A percentile compares a stretch with the other conserved stretches of the same genome.
Evolutionary conservation across 805 yeast species (phyloP).

Genomic region (Pichia ethanolica): DNA sequence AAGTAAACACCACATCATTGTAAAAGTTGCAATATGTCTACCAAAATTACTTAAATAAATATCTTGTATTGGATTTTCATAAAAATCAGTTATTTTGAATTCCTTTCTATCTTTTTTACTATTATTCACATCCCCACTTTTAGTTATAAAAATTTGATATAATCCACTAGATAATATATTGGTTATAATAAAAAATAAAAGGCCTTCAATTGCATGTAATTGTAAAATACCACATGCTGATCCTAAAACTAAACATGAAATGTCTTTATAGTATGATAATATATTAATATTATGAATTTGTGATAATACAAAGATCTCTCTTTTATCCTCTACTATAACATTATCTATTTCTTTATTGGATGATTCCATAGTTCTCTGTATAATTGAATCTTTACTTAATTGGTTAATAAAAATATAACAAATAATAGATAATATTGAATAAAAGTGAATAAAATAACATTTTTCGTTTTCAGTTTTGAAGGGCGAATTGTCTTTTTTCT

Average conservation of each 20-base stretch:
- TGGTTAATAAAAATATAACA: too few relatives aligned
- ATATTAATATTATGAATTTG: conserved; percentile 14
- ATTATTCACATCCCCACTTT: conserved; percentile 14
- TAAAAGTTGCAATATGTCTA: conserved; percentile 43
- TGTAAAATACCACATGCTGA: conserved; percentile 48
- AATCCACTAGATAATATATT: conserved; percentile 28
- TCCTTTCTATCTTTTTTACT: background rate
- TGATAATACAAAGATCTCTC: conserved; percentile 9
- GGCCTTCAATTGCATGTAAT: conserved; percentile 42
- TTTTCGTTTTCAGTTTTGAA: too few relatives aligned
- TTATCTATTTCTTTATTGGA: background rate
- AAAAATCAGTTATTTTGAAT: conserved; percentile 23
- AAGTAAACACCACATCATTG: conserved; percentile 53
- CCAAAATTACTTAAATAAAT: conserved; percentile 38
- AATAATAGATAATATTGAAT: too few relatives aligned
- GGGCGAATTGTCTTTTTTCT: too few relatives aligned
- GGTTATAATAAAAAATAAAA: conserved; percentile 34
- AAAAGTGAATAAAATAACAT: too few relatives aligned
- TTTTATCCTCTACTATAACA: background rate
- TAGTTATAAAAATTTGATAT: conserved; percentile 18
- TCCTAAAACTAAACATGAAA: conserved; percentile 44
- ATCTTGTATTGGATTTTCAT: conserved; percentile 32
- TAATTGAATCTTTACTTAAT: too few relatives aligned
- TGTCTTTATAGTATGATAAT: conserved; percentile 27
- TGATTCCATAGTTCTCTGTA: background rate